Evolutionary conservation across 768 basidiomycete genomes (phyloP).

Genomic region (Pisolithus albus): DNA sequence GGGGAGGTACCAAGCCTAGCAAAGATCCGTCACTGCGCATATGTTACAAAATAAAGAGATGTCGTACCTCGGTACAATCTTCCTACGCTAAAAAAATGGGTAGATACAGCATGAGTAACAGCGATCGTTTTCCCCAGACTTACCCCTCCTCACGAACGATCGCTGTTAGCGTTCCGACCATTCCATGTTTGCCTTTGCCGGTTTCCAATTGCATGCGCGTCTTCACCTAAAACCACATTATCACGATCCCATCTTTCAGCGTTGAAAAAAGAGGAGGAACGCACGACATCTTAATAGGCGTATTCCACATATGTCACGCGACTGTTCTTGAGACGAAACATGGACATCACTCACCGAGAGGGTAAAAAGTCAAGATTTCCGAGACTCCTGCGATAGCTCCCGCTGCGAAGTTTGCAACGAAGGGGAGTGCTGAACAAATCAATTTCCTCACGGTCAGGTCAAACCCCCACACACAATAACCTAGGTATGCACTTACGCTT

Average conservation of each 20-base stretch:
- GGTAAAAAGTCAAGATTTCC: slow-evolving; percentile 80
- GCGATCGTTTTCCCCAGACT: slow-evolving; percentile 14
- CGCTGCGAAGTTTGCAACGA: slow-evolving; percentile 84
- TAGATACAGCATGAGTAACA: too few species aligned
- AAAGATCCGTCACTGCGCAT: neutral
- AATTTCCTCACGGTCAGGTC: slow-evolving; percentile 1
- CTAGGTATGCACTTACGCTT: slow-evolving; percentile 20
- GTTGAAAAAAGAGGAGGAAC: slow-evolving; percentile 28
- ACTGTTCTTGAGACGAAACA: neutral
- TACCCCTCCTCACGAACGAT: slow-evolving; percentile 93
- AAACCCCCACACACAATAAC: slow-evolving; percentile 1
- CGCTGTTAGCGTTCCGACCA: slow-evolving; percentile 74
- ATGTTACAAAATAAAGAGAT: neutral
- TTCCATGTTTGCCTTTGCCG: slow-evolving; percentile 65
- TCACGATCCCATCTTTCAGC: neutral
- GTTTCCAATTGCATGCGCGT: slow-evolving; percentile 97
- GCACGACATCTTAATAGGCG: slow-evolving; percentile 65
- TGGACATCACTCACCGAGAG: slow-evolving; percentile 58
- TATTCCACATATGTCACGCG: slow-evolving; percentile 5
- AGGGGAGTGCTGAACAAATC: slow-evolving; percentile 59
- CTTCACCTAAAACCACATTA: slow-evolving; percentile 60
- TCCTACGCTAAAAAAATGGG: slow-evolving; percentile 45
- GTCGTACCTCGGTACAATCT: slow-evolving; percentile 78
- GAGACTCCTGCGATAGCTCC: slow-evolving; percentile 95
- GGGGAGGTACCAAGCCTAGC: slow-evolving; percentile 84